Evolutionary conservation across 2,329 filamentous ascomycete species (phyloP).

Genomic region (Cladobotryum mycophilum): DNA sequence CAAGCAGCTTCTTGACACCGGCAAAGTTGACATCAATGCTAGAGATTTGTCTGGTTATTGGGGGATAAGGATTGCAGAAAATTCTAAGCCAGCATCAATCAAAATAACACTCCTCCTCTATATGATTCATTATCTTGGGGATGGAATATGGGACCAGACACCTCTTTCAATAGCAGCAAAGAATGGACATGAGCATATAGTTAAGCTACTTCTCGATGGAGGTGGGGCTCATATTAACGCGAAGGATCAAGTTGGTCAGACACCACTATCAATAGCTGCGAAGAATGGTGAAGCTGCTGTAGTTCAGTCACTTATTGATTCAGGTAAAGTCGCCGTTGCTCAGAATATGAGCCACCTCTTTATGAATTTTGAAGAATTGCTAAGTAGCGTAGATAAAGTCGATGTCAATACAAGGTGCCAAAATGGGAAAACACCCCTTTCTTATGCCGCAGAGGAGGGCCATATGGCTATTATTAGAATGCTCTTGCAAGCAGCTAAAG

Average conservation of each 20-base stretch:
- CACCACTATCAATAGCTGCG: not conserved
- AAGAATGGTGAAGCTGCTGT: too few relatives aligned
- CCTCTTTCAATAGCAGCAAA: not conserved
- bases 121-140: not conserved
- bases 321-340: too few relatives aligned
- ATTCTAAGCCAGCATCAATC: not conserved
- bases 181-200: not conserved
- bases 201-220: not conserved
- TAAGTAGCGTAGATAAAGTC: too few relatives aligned
- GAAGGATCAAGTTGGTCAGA: not conserved
- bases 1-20: not conserved
- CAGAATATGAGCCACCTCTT: too few relatives aligned
- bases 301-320: too few relatives aligned
- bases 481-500: too few relatives aligned
- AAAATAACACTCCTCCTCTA: not conserved
- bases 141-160: not conserved
- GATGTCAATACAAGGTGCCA: too few relatives aligned
- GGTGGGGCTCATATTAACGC: not conserved
- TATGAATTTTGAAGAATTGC: too few relatives aligned
- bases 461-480: too few relatives aligned
- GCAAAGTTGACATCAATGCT: not conserved
- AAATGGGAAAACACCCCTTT: too few relatives aligned
- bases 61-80: not conserved
- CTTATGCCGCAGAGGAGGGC: too few relatives aligned
- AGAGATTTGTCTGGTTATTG: not conserved